Evolutionary conservation across 2,329 filamentous ascomycete species (phyloP).

Genomic region (Fusarium pseudograminearum): DNA sequence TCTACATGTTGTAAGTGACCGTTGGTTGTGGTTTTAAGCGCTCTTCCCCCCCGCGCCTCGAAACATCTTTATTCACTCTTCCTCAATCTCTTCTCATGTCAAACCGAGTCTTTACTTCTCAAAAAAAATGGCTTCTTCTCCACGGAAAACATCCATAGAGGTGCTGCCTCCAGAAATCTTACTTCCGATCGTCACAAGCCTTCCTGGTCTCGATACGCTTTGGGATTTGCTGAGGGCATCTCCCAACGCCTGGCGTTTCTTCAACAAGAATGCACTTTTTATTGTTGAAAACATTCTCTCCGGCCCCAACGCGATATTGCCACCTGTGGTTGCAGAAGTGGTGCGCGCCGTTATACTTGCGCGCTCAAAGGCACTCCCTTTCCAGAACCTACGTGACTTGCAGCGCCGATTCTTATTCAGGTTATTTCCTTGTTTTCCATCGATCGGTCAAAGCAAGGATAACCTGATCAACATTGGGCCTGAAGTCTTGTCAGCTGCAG

Average conservation of each 20-base stretch:
- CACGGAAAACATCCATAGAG: constrained; percentile 13
- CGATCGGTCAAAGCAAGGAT: neutral
- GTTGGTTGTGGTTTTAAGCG: neutral
- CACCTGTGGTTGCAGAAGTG: constrained; percentile 2
- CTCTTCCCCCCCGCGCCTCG: neutral
- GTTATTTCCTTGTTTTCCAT: constrained; percentile 1
- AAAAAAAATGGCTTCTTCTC: neutral
- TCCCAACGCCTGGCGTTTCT: constrained; percentile 22
- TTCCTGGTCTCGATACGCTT: constrained; percentile 29
- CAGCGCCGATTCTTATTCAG: neutral
- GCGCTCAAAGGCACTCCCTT: constrained; percentile 22
- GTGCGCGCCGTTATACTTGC: constrained; percentile 20
- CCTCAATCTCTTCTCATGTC: neutral
- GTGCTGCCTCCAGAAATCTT: constrained; percentile 26
- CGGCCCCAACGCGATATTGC: constrained; percentile 15
- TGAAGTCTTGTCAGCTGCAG: neutral
- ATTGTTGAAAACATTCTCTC: constrained; percentile 25
- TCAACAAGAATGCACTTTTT: constrained; percentile 6
- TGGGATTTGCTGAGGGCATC: constrained; percentile 33
- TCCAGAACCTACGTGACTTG: constrained; percentile 11
- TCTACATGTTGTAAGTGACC: neutral
- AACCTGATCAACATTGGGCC: constrained; percentile 3
- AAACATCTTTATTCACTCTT: neutral
- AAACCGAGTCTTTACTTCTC: neutral
- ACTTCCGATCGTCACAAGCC: constrained; percentile 16